Base-by-base conservation (phyloP, 2,329 filamentous ascomycete genomes). In the Aspergillus fijiensis region DNA sequence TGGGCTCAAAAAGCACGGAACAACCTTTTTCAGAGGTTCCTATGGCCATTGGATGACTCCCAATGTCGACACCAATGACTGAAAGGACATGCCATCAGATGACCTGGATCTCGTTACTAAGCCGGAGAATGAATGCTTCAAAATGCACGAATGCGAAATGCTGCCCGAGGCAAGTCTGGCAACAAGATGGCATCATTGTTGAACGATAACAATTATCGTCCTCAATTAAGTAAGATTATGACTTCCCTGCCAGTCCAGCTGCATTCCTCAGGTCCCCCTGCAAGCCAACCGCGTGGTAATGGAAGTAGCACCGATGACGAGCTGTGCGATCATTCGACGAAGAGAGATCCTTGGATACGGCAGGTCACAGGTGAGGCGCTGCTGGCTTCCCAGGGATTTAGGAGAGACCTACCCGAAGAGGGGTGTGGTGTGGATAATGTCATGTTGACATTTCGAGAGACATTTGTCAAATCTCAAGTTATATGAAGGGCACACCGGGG, bases 281-380 rank as follows among this genome's bases (percentile, higher is more conserved):
- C 45, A 55, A 55, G 53, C 42, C 21, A 48, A 47, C 53, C 53
- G 53, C 53, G 53, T 55, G 53, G 53, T 35, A 21, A 55, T 35
- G 16, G 19, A 55, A 35, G 53, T 31, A 33, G 53, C 19, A 25
- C 23, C 25, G 45, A 39, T 39, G 51, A 52, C 51, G 21, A 39
- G 19, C 42, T 21, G 16, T 25, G 29, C 27, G 42, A 50, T 50
- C 53, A 33, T 48, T 29, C 45, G 42, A 49, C 19, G 53, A 33
- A 19, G 14, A 7, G 27, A 48, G 14, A 33, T 29, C n/a, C 25
- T 47, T 47, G 45, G 53, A 49, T 55, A 45, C 53, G 19, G 53
- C 35, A 35, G 42, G 53, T 49, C 53, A 49, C 53, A 33, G 42
- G 53, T 39, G 53, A 55, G 48, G 45, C 42, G 42, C 48, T 55